Evolutionary conservation across 108 stramenopile species (phyloP).

Genomic region (Skeletonema tropicum): DNA sequence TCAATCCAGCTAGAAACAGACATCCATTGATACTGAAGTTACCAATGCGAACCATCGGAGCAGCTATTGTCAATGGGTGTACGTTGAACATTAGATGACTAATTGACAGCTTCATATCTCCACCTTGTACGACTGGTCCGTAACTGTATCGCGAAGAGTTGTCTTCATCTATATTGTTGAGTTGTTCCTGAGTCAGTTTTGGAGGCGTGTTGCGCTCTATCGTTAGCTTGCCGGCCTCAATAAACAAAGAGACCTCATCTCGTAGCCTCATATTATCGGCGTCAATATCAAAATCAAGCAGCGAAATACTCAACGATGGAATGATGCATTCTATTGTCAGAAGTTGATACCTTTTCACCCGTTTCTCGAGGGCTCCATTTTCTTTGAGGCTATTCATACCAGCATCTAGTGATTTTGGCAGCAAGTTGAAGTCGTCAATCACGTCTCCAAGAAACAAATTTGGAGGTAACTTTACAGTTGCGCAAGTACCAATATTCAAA

Average conservation of each 20-base stretch:
- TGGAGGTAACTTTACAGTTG: constrained; percentile 40
- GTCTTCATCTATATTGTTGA: constrained; percentile 50
- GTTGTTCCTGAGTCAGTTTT: constrained; percentile 26
- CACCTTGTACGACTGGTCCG: constrained; percentile 50
- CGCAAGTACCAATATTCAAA: constrained; percentile 27
- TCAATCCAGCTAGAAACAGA: constrained; percentile 31
- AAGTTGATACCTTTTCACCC: constrained; percentile 37
- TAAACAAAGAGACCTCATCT: constrained; percentile 38
- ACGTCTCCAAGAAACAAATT: constrained; percentile 42
- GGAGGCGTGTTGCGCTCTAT: constrained; percentile 54
- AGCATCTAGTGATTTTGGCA: constrained; percentile 35
- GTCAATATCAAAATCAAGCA: constrained; percentile 27
- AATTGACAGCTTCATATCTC: constrained; percentile 27
- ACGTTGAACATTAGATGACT: constrained; percentile 27
- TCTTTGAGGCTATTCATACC: constrained; percentile 41
- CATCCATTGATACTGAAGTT: constrained; percentile 34
- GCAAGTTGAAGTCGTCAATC: constrained; percentile 42
- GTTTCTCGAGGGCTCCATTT: background rate
- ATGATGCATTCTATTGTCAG: constrained; percentile 43
- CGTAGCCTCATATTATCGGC: constrained; percentile 10
- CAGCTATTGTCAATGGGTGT: constrained; percentile 42
- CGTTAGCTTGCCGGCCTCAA: constrained; percentile 34
- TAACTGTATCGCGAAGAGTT: constrained; percentile 26
- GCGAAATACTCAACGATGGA: constrained; percentile 38
- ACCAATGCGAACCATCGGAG: constrained; percentile 38